phyloP scores from a whole-genome alignment of 1,284 basidiomycete species.

The Hemileia vastatrix region DNA sequence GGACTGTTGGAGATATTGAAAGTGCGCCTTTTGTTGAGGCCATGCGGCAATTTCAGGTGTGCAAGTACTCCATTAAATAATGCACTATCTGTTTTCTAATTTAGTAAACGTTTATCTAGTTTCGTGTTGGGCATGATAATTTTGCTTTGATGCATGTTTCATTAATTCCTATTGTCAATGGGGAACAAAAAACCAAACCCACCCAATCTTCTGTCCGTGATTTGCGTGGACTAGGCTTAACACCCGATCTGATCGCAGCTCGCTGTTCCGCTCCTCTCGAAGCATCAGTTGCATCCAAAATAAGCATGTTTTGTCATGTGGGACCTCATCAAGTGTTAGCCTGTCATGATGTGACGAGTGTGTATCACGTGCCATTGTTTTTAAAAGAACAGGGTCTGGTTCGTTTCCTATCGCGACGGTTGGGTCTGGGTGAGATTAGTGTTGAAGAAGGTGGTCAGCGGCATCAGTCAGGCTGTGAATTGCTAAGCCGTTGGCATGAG shows the following conservation, averaged over 20 bases:
- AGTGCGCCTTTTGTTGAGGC: constrained; percentile 96
- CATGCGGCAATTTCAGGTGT: constrained; percentile 78
- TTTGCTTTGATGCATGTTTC: constrained; percentile 97
- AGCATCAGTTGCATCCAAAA: constrained; percentile 79
- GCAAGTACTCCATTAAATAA: background rate
- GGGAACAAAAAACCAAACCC: constrained; percentile 98
- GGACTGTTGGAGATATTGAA: constrained; percentile 91
- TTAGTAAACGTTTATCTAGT: constrained; percentile 52
- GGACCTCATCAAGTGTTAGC: constrained; percentile 85
- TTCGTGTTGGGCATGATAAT: constrained; percentile 92
- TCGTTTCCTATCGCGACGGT: constrained; percentile 67
- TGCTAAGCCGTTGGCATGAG: constrained; percentile 69
- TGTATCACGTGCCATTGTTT: constrained; percentile 93
- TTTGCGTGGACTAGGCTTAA: constrained; percentile 79
- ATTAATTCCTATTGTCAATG: constrained; percentile 95
- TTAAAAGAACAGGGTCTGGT: constrained; percentile 87
- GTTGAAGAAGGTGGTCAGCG: constrained; percentile 53
- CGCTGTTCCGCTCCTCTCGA: constrained; percentile 62
- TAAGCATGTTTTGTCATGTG: constrained; percentile 99
- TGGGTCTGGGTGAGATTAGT: constrained; percentile 59
- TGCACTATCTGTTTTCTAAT: background rate
- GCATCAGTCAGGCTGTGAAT: constrained; percentile 53
- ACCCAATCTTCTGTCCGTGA: constrained; percentile 96
- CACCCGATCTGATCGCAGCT: constrained; percentile 95
- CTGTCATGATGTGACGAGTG: constrained; percentile 90